These are phyloP conservation scores for Cavenderia fasciculata DNA, from an alignment of 78 protist species.

Conservation along the genomic window DNA sequence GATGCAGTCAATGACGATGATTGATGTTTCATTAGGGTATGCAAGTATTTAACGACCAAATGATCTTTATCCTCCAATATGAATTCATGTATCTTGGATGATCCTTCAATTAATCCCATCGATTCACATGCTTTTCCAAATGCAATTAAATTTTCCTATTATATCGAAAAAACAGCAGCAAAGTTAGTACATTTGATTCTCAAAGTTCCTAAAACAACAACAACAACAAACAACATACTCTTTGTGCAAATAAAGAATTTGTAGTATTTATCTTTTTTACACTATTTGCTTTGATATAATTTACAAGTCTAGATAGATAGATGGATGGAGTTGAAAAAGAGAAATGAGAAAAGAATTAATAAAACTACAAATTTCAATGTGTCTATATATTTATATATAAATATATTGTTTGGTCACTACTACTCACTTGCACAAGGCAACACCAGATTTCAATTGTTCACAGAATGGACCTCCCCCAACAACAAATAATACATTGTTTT, in stretches of 20 bases:
- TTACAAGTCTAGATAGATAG: conserved; percentile 30
- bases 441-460: conserved; percentile 56
- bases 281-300: conserved; percentile 54
- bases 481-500: too few species aligned
- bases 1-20: not conserved
- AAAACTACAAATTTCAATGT: not conserved
- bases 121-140: conserved; percentile 45
- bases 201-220: not conserved
- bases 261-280: conserved; percentile 40
- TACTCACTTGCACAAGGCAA: conserved; percentile 62
- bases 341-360: not conserved
- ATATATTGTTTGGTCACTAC: not conserved
- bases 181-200: not conserved
- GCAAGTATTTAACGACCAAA: not conserved
- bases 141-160: conserved; percentile 26
- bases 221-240: not conserved
- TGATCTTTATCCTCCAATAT: conserved; percentile 21
- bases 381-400: not conserved
- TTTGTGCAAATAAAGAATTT: conserved; percentile 8
- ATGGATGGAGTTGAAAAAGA: too few species aligned
- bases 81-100: conserved; percentile 19
- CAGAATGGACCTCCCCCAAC: too few species aligned
- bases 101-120: conserved; percentile 29
- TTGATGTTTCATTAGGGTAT: not conserved
- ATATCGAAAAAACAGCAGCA: not conserved